Percentiles rank a stretch among this genome's conserved stretches.
These are phyloP conservation scores for Neonectria sp. DNA, from an alignment of 2,329 filamentous ascomycete species.

Conservation along the genomic window DNA sequence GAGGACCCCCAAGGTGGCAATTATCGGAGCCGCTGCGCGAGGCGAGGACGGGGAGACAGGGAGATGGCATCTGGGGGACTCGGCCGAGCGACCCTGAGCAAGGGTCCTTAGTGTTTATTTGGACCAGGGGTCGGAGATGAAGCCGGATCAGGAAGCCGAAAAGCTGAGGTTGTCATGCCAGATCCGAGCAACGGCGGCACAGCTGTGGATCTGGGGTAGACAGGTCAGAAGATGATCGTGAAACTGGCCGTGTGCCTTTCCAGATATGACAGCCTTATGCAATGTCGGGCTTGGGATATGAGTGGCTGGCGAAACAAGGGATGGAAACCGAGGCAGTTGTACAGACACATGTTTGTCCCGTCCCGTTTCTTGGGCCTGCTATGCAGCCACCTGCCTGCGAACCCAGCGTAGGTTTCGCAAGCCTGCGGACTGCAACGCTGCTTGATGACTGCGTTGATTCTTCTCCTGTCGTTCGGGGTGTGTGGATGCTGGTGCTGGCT, in stretches of 20 bases:
- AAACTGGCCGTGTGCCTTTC: constrained; percentile 12
- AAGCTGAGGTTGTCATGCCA: constrained; percentile 36
- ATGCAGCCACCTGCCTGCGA: constrained; percentile 7
- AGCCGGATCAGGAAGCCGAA: constrained; percentile 45
- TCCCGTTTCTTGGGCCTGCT: constrained; percentile 1
- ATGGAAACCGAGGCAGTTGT: constrained; percentile 19
- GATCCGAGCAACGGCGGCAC: constrained; percentile 44
- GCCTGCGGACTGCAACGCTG: background rate
- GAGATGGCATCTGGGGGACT: constrained; percentile 42
- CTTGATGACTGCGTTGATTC: background rate
- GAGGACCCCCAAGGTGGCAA: constrained; percentile 28
- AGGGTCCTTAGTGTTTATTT: constrained; percentile 30
- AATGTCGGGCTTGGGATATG: constrained; percentile 8
- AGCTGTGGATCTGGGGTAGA: constrained; percentile 49
- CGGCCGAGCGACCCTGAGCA: constrained; percentile 43
- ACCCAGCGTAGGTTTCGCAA: background rate
- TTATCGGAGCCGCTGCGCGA: constrained; percentile 27
- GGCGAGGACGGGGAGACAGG: constrained; percentile 30
- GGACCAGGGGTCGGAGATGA: constrained; percentile 45
- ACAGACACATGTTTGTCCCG: constrained; percentile 11
- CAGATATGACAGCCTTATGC: constrained; percentile 19
- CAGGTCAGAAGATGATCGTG: constrained; percentile 30
- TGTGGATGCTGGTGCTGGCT: constrained; percentile 32
- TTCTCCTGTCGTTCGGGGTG: constrained; percentile 15
- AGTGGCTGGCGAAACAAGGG: constrained; percentile 3